Evolutionary conservation across 1,284 basidiomycete genomes (phyloP).

Genomic region (Trametes hirsuta): DNA sequence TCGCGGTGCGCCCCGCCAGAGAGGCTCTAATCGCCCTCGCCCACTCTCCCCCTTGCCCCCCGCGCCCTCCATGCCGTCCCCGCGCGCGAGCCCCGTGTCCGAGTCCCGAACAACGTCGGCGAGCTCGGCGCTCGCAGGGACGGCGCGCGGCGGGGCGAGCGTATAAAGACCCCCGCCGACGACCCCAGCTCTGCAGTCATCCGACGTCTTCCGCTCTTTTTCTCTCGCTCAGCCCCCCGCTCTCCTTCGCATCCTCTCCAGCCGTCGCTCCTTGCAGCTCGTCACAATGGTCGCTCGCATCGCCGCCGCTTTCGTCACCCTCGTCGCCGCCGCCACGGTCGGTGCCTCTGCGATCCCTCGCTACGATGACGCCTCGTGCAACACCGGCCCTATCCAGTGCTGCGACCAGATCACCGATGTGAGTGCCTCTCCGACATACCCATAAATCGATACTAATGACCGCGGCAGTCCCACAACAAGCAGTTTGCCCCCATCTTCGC

Average conservation of each 20-base stretch:
- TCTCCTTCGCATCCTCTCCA: background rate
- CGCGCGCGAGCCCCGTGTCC: too few species aligned
- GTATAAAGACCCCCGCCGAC: background rate
- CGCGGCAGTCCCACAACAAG: conserved; percentile 7
- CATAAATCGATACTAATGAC: background rate
- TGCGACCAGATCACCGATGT: conserved; percentile 11
- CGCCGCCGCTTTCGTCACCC: conserved; percentile 6
- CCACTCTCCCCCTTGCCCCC: background rate
- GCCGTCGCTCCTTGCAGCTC: background rate
- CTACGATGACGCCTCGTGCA: conserved; percentile 6
- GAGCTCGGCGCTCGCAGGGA: background rate
- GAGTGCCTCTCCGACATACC: background rate
- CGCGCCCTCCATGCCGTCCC: background rate
- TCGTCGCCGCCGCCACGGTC: conserved; percentile 8
- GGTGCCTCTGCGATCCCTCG: conserved; percentile 15
- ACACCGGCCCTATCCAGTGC: conserved; percentile 20
- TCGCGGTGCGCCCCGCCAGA: background rate
- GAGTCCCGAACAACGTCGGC: conserved; percentile 4
- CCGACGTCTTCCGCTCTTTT: conserved; percentile 2
- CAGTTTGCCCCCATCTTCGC: background rate
- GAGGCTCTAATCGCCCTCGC: background rate
- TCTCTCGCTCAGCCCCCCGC: background rate
- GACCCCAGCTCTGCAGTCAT: conserved; percentile 1
- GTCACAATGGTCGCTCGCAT: conserved; percentile 15
- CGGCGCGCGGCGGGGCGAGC: background rate